Base-by-base conservation (phyloP, 2,329 filamentous ascomycete species). In the Fusarium falciforme region DNA sequence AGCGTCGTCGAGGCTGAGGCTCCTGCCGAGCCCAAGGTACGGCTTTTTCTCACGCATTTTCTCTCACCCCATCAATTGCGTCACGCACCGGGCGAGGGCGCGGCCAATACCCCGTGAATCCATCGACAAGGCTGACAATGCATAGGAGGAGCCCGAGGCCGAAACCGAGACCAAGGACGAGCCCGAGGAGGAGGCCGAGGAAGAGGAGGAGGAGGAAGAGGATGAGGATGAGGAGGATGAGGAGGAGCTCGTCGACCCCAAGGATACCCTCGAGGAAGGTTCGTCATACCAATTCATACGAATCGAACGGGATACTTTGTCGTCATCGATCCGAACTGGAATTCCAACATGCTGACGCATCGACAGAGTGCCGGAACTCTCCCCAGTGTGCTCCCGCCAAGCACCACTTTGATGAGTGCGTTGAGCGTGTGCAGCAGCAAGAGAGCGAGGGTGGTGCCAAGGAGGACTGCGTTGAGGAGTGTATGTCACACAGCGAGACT, bases 391-490 rank as follows among this genome's bases (percentile, higher is more conserved):
- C 92, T 72, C 92, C 93, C 69, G 90, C 91, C 82, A 99, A 98
- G 92, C 96, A 98, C 89, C 96, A 99, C 90, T 98, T 93, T 84
- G 96, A 98, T 77, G 94, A 98, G 87, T 99, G 96, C 85, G 95
- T 96, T 79, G 95, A 98, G 90, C 95, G 96, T 80, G 96, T 99
- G 79, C 80, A 83, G 67, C 77, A 84, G 78, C 83, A 84, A 74
- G 90, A 83, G 81, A 90, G 93, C 78, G 89, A 92, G 75, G 91
- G 93, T 79, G 92, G 88, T 65, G 87, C 92, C 79, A 91, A 93
- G 81, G 96, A 99, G 90, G 95, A 98, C 88, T 99, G 96, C 81
- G 94, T 98, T 78, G 96, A 99, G 89, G 96, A 99, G 89, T 99
- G 96, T 98, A 93, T 91, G 63, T 65, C 40, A 63, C 36, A 59